Base-by-base conservation (phyloP, 768 basidiomycete species). In the Auricularia sp. region DNA sequence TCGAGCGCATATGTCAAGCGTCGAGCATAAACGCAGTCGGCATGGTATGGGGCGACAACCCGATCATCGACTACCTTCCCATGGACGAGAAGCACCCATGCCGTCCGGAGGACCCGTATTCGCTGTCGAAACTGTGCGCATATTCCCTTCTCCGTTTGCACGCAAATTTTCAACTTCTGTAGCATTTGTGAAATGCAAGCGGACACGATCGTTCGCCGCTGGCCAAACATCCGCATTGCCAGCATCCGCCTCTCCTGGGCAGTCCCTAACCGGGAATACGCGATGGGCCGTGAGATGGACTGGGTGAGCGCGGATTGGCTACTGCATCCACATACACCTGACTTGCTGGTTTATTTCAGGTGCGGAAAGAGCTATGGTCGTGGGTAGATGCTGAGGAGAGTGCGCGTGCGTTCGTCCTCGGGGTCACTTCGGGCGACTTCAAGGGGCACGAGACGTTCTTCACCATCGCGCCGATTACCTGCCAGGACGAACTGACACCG, bases 141-240 rank as follows among this genome's bases (percentile, higher is more conserved):
- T 7, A 24, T 63, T 13, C 62, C 36, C 62, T 13, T 29, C 13
- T 78, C 56, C 18, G 3, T 29, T 35, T 42, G 35, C 37, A 18
- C 33, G 14, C 29, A 34, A 18, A 16, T 13, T 59, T 5, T 59
- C 24, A 62, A 10, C 35, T 37, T 33, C 8, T 42, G 29, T 67
- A 87, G 85, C 44, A 84, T 90, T 39, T 80, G 78, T 66, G 89
- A 91, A 73, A 73, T 84, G 56, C 89, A 91, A 75, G 88, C 88
- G 24, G 80, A 84, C 66, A 79, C 83, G 35, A 80, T 91, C 63
- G 80, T 84, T 11, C 82, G 86, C 54, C 81, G 86, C 16, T 85
- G 83, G 71, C 81, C 83, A 1, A 72, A 68, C 11, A 80, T 87
- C 77, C 78, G 85, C 37, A 79, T 91, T 64, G 88, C 89, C 14